Conservation (phyloP, 2,329 filamentous ascomycete species). For the Cladosporium sp. region DNA sequence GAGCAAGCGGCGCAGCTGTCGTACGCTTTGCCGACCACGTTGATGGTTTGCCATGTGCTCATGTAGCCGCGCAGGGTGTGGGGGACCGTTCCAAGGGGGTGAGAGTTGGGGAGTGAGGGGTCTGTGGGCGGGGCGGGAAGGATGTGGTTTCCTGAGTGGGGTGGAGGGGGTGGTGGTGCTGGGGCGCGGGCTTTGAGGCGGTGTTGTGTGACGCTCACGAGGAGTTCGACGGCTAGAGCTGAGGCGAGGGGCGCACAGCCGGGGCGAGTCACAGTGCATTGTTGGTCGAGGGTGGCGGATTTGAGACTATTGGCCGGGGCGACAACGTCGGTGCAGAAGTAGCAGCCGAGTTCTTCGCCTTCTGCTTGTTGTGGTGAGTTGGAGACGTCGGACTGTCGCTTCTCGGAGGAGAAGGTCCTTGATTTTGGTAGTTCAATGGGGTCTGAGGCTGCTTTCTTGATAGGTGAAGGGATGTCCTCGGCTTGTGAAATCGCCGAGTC, state of each 20-base stretch:
- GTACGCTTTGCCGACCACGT: slow-evolving; percentile 69
- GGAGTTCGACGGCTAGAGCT: slow-evolving; percentile 80
- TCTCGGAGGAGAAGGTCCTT: slow-evolving; percentile 21
- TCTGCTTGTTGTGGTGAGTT: neutral
- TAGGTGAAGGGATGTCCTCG: neutral
- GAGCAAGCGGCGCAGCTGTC: slow-evolving; percentile 79
- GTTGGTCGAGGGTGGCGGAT: slow-evolving; percentile 92
- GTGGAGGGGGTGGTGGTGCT: slow-evolving; percentile 25
- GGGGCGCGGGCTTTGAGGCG: slow-evolving; percentile 38
- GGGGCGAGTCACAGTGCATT: slow-evolving; percentile 93
- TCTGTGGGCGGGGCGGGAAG: slow-evolving; percentile 31
- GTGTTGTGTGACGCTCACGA: slow-evolving; percentile 80
- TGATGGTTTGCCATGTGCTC: slow-evolving; percentile 66
- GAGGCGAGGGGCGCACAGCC: slow-evolving; percentile 91
- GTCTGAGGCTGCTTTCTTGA: slow-evolving; percentile 1
- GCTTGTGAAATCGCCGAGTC: slow-evolving; percentile 1
- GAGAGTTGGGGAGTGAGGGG: slow-evolving; percentile 23
- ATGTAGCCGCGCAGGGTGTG: slow-evolving; percentile 78
- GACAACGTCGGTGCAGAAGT: slow-evolving; percentile 98
- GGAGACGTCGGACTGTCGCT: slow-evolving; percentile 42
- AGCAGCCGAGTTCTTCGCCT: slow-evolving; percentile 69
- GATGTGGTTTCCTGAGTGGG: slow-evolving; percentile 22
- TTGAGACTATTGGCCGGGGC: slow-evolving; percentile 90
- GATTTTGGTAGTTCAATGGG: slow-evolving; percentile 3
- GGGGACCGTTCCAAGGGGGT: slow-evolving; percentile 66